phyloP scores from a whole-genome alignment of 1,284 basidiomycete genomes.

The Erythrobasidium hasegawianum region DNA sequence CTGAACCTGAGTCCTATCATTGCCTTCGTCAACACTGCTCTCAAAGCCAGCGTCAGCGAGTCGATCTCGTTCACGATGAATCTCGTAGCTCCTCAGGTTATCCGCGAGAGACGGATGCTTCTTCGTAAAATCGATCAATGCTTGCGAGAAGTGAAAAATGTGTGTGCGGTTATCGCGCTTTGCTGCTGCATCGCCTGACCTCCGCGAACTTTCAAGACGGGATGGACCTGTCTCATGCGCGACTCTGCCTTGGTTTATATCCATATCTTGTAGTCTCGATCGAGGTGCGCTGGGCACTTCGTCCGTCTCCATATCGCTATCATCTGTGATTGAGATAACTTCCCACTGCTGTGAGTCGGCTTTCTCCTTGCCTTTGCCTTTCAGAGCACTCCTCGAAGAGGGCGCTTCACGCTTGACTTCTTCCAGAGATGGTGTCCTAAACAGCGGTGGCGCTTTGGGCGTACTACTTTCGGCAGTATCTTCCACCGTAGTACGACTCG shows the following conservation, averaged over 20 bases:
- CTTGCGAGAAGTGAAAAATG: neutral
- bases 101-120: neutral
- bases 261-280: neutral
- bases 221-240: too few species aligned
- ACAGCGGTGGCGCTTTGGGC: too few species aligned
- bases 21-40: neutral
- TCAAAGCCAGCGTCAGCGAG: neutral
- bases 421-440: too few species aligned
- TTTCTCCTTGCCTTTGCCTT: neutral
- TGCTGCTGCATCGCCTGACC: neutral
- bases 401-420: too few species aligned
- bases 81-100: neutral
- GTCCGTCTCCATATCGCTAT: neutral
- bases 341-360: neutral
- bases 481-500: too few species aligned
- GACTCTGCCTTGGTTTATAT: too few species aligned
- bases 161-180: neutral
- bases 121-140: neutral
- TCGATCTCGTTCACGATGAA: neutral
- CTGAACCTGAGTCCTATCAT: neutral
- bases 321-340: constrained; percentile 1
- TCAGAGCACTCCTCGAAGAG: neutral
- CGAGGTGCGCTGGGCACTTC: neutral
- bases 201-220: neutral
- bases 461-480: too few species aligned